Evolutionary conservation across 2,329 filamentous ascomycete species (phyloP).

Genomic region (Thielaviopsis populi): DNA sequence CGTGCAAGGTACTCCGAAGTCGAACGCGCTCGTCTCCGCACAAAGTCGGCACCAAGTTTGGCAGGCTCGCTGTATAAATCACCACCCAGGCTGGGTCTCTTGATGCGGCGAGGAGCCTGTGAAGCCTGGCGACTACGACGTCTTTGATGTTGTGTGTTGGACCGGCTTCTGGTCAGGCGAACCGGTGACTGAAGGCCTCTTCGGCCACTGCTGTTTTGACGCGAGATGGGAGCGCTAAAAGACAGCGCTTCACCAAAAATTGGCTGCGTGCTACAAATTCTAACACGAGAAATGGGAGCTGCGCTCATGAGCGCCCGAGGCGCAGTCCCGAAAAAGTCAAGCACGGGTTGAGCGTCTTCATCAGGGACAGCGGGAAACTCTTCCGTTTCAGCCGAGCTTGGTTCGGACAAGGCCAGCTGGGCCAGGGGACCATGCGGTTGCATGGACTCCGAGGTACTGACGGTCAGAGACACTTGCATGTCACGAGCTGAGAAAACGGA

Average conservation of each 20-base stretch:
- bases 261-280: conserved; percentile 27
- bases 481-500: conserved; percentile 44
- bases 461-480: conserved; percentile 46
- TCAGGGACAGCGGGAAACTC: conserved; percentile 3
- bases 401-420: conserved; percentile 37
- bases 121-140: conserved; percentile 25
- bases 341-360: conserved; percentile 12
- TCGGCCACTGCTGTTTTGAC: conserved; percentile 35
- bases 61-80: conserved; percentile 38
- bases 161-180: conserved; percentile 34
- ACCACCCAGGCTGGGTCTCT: conserved; percentile 39
- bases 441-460: conserved; percentile 52
- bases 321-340: conserved; percentile 14
- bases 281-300: conserved; percentile 42
- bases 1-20: conserved; percentile 16
- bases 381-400: conserved; percentile 9
- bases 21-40: conserved; percentile 10
- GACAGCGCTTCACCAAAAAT: conserved; percentile 3
- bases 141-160: conserved; percentile 41
- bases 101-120: conserved; percentile 33
- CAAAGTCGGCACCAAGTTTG: conserved; percentile 20
- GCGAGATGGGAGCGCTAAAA: conserved; percentile 11
- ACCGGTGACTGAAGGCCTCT: conserved; percentile 40
- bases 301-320: conserved; percentile 31
- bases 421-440: conserved; percentile 46